These are phyloP conservation scores for Pyropia yezoensis DNA, from an alignment of 23 red algal genomes.

Conservation along the genomic window DNA sequence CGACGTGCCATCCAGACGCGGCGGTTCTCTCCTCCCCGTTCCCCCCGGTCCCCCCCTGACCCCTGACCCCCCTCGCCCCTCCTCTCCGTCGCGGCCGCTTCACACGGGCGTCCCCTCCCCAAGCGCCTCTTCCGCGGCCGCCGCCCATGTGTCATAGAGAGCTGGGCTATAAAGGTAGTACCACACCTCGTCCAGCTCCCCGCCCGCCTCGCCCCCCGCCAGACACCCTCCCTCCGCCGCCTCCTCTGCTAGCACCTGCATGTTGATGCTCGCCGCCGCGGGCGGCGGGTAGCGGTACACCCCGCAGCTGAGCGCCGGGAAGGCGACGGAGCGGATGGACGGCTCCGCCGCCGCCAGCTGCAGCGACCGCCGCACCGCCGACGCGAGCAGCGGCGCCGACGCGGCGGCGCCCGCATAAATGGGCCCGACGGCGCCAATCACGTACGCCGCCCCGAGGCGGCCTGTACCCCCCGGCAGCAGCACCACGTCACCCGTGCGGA, in stretches of 20 bases:
- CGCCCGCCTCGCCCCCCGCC: too few species aligned
- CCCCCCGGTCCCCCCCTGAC: too few species aligned
- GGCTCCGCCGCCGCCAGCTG: slow-evolving; percentile 2
- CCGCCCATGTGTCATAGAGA: too few species aligned
- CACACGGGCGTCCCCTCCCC: too few species aligned
- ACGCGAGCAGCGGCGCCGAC: slow-evolving; percentile 10
- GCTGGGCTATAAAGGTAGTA: too few species aligned
- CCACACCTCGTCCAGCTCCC: too few species aligned
- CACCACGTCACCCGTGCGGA: slow-evolving; percentile 31
- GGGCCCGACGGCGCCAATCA: slow-evolving; percentile 42
- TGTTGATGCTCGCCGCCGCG: slow-evolving; percentile 3
- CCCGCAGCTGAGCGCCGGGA: slow-evolving; percentile 37
- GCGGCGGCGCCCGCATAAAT: slow-evolving; percentile 4
- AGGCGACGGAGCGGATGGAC: slow-evolving; percentile 18
- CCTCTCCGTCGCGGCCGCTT: too few species aligned
- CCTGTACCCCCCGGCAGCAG: slow-evolving; percentile 5
- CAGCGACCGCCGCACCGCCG: slow-evolving; percentile 4
- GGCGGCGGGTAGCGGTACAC: slow-evolving; percentile 34
- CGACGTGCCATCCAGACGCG: too few species aligned
- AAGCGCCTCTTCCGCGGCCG: too few species aligned
- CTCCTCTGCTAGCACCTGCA: not conserved
- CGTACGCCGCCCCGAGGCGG: not conserved
- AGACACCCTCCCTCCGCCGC: not conserved
- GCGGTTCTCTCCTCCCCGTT: too few species aligned
- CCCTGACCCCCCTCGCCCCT: too few species aligned